Conservation (phyloP, 75 land plant species). For the Picea sitchensis region DNA sequence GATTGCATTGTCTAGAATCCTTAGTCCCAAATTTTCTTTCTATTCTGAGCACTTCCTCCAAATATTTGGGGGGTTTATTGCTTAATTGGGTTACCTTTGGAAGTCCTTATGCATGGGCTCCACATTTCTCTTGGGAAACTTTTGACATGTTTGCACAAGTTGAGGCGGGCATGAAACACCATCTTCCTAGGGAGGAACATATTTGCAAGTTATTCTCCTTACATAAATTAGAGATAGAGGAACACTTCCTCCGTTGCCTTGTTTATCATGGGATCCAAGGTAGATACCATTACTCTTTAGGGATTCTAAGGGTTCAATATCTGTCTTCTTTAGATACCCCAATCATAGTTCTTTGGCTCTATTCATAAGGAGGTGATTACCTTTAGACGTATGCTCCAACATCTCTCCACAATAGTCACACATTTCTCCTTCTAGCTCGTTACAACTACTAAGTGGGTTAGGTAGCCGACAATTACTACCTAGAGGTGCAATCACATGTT, state of each 20-base stretch:
- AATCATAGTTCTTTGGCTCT: neutral
- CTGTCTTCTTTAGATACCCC: neutral
- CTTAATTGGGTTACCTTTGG: neutral
- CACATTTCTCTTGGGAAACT: neutral
- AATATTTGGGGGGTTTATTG: neutral
- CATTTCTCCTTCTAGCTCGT: too few relatives aligned
- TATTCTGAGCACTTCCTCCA: neutral
- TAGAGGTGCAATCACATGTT: too few relatives aligned
- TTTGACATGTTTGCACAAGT: neutral
- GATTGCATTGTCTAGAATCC: neutral
- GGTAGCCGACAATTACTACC: too few relatives aligned
- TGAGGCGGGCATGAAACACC: neutral
- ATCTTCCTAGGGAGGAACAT: too few relatives aligned
- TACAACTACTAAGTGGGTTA: too few relatives aligned
- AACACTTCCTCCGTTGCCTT: neutral
- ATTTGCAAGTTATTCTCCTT: neutral
- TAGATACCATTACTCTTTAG: neutral
- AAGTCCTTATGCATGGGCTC: too few relatives aligned
- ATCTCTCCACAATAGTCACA: neutral
- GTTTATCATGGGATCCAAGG: neutral
- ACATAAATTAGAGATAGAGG: neutral
- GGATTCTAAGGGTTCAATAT: neutral
- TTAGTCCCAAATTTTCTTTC: neutral
- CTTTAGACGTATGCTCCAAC: conserved; percentile 13
- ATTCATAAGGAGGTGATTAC: neutral